Evolutionary conservation across 805 yeast species (phyloP).

Genomic region (Debaryomyces tyrocola): DNA sequence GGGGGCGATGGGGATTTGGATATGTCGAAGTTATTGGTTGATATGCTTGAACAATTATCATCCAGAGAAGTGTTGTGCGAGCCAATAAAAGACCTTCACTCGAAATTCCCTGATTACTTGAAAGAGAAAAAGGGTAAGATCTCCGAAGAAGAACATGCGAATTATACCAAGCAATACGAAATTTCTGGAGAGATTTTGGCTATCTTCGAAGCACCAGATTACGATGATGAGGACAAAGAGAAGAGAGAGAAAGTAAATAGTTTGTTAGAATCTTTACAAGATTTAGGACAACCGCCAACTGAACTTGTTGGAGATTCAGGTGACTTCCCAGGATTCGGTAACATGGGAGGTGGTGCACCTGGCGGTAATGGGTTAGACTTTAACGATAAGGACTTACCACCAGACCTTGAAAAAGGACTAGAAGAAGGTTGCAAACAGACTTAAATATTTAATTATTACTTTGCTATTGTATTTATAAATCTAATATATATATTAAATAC

Average conservation of each 20-base stretch:
- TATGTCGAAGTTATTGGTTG: conserved; percentile 61
- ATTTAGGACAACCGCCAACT: conserved; percentile 76
- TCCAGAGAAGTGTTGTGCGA: conserved; percentile 84
- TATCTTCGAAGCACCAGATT: conserved; percentile 65
- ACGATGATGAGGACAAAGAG: conserved; percentile 49
- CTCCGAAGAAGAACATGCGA: conserved; percentile 45
- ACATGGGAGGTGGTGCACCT: conserved; percentile 33
- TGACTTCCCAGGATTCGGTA: conserved; percentile 47
- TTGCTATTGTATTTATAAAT: conserved; percentile 49
- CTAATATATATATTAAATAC: conserved; percentile 51
- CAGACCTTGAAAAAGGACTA: conserved; percentile 50
- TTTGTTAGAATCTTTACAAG: conserved; percentile 68
- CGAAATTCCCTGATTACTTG: conserved; percentile 73
- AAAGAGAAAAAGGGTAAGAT: conserved; percentile 48
- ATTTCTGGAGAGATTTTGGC: conserved; percentile 61
- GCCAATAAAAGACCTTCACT: conserved; percentile 78
- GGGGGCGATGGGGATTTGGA: conserved; percentile 51
- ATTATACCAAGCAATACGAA: conserved; percentile 61
- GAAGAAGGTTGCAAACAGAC: conserved; percentile 59
- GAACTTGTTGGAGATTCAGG: conserved; percentile 65
- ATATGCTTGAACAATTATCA: conserved; percentile 78
- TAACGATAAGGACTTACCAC: conserved; percentile 54
- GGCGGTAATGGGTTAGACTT: conserved; percentile 44
- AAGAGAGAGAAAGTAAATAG: conserved; percentile 52
- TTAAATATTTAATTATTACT: conserved; percentile 17